Percentiles rank a stretch among this genome's conserved stretches.
Conservation (phyloP, 495 filamentous ascomycete species). For the Patellaria atrata region DNA sequence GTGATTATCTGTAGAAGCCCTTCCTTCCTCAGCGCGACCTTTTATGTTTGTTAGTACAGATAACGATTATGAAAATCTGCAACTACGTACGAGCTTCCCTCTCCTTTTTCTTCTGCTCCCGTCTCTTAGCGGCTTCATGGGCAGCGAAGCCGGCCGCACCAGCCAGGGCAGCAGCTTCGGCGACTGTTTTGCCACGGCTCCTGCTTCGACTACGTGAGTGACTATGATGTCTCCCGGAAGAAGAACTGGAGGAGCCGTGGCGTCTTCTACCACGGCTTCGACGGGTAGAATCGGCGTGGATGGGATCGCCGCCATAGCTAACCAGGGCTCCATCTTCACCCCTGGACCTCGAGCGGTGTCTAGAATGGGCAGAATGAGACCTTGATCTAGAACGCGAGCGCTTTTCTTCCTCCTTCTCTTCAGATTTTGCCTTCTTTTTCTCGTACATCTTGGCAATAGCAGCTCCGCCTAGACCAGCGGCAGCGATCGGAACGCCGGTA, state of each 20-base stretch:
- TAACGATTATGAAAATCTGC: constrained; percentile 1
- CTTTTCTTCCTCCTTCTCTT: constrained; percentile 39
- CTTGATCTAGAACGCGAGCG: constrained; percentile 31
- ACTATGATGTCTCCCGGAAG: constrained; percentile 41
- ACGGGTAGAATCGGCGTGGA: constrained; percentile 20
- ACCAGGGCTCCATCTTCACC: constrained; percentile 56
- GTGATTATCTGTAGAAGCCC: no score
- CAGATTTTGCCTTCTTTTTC: constrained; percentile 52
- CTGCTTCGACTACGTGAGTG: constrained; percentile 25
- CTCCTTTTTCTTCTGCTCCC: constrained; percentile 41
- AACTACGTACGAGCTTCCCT: constrained; percentile 25
- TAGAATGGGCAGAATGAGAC: no score
- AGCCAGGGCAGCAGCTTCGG: constrained; percentile 53
- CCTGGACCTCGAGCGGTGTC: constrained; percentile 40
- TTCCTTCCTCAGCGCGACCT: no score
- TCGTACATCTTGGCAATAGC: constrained; percentile 73
- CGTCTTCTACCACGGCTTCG: constrained; percentile 11
- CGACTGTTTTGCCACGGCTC: constrained; percentile 36
- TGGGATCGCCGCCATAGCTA: constrained; percentile 58
- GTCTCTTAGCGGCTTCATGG: constrained; percentile 49
- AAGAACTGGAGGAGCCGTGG: constrained; percentile 20
- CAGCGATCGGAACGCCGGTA: constrained; percentile 50
- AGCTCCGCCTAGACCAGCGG: constrained; percentile 63
- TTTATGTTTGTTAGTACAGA: constrained; percentile 21
- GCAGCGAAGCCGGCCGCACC: constrained; percentile 67